Base-by-base conservation (phyloP, 2,329 filamentous ascomycete genomes). In the Aspergillus sp. region DNA sequence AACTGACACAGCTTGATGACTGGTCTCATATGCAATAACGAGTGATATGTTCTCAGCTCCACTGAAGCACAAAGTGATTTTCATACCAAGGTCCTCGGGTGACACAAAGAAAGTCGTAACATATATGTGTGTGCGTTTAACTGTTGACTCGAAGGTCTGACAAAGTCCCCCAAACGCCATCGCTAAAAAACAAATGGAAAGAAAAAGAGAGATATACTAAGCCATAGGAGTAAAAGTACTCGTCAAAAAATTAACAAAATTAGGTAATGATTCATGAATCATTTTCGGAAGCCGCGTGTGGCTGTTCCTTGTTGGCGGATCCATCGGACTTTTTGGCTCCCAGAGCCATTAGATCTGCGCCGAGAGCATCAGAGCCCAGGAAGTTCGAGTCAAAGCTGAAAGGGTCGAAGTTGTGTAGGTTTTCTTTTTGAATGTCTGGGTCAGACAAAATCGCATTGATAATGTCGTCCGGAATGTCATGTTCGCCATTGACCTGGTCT, bases 361-460 rank as follows among this genome's bases (percentile, higher is more conserved):
- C 53, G 12, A 64, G 50, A 26, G 63, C 51, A 33, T 67, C 60
- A 13, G 61, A 64, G 33, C 64, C 61, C 50, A 68, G 68, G 36
- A 67, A 59, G 9, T 61, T 57, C 6, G 62, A 63, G 44, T 68
- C 65, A 35, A 67, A 60, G 28, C 59, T 49, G 43, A 68, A 64
- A 13, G 61, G 55, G 31, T 60, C 54, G 42, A 66, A 59, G 6
- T 54, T 43, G 12, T 44, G 45, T 6, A 58, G 44, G 30, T 54
- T 55, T 26, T 56, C 50, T 30, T 65, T 65, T 27, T 60, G 50
- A n/a, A 60, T 49, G 6, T 52, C 50, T 6, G 62, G 53, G 27
- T 66, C 61, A 6, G 64, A 61, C 30, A 68, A 53, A n/a, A 68
- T 58, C 31, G 61, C 53, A 37, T 59, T 58, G 45, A 68, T 64